Base-by-base conservation (phyloP, 1,139 yeast genomes). In the Geotrichum restrictum region DNA sequence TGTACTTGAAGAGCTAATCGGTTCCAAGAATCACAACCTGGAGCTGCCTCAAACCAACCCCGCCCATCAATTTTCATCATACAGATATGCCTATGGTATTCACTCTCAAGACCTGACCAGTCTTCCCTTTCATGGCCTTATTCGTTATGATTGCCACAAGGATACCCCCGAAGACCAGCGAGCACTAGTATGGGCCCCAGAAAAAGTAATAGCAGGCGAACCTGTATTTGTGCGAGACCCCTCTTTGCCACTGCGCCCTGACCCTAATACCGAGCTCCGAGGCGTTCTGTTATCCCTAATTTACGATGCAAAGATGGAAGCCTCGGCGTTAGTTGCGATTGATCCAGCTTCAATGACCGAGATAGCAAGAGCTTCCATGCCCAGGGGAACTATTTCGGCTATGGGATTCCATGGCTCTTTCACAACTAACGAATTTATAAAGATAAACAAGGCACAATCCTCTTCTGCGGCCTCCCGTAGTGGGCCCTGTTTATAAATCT, bases 321-420 rank as follows among this genome's bases (percentile, higher is more conserved):
- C 52, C 14, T 56, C 59, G 19, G 49, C 52, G 22, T 48, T 57
- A 14, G 53, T 55, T 8, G 58, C 54, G 19, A 39, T 57, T 14
- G 54, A 57, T 41, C 59, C 59, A 11, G 44, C 22, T 11, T 50
- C 57, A 19, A 52, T 56, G 57, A 50, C 18, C 10, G 58, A 53
- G 37, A 43, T 57, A 16, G 56, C 53, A 22, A 43, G 56, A 13
- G 60, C 59, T 3, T 32, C 42, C 3, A 39, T 56, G 44, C 58
- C 58, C 2, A 39, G 27, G 14, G 54, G 53, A 8, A 40, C 51
- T 14, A 45, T 52, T 45, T 57, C 56, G 11, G 59, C 57, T 3
- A 40, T 50, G 49, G 60, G 60, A 33, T 57, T 57, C 40, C 60
- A 57, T 36, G 59, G 78, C 4, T 42, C 47, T 3, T 51, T 49